Conservation (phyloP, 177 flowering plant species). For the Vitis hybrid region DNA sequence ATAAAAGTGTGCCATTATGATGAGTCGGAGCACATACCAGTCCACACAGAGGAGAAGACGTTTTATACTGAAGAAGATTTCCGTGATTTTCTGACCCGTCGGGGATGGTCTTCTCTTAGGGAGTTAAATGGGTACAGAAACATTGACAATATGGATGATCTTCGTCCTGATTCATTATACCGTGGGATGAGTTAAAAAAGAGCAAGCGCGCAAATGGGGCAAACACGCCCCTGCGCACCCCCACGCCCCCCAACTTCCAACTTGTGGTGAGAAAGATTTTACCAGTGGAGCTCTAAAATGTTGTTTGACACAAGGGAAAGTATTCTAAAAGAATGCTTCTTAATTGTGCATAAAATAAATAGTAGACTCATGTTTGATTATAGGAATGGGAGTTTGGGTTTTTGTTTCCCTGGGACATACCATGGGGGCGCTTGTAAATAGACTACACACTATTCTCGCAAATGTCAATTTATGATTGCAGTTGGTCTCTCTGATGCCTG, state of each 20-base stretch:
- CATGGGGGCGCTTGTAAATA: too few relatives aligned
- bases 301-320: too few relatives aligned
- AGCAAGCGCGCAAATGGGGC: slow-evolving; percentile 2
- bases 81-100: slow-evolving; percentile 62
- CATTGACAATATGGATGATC: slow-evolving; percentile 70
- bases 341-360: neutral
- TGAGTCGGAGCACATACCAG: slow-evolving; percentile 64
- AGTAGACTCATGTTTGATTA: neutral
- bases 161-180: slow-evolving; percentile 45
- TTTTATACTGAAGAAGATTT: slow-evolving; percentile 88
- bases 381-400: too few relatives aligned
- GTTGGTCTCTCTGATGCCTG: too few relatives aligned
- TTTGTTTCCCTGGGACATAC: too few relatives aligned
- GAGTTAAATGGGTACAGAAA: slow-evolving; percentile 67
- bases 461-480: too few relatives aligned
- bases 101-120: slow-evolving; percentile 60
- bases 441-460: too few relatives aligned
- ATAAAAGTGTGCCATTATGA: slow-evolving; percentile 76
- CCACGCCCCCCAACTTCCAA: too few relatives aligned
- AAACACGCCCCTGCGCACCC: neutral
- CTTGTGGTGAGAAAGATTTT: too few relatives aligned
- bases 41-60: slow-evolving; percentile 78
- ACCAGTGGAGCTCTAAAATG: too few relatives aligned
- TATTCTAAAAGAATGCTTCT: neutral
- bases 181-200: slow-evolving; percentile 24